These are phyloP conservation scores for Suillus variegatus DNA, from an alignment of 768 basidiomycete genomes.

Conservation along the genomic window DNA sequence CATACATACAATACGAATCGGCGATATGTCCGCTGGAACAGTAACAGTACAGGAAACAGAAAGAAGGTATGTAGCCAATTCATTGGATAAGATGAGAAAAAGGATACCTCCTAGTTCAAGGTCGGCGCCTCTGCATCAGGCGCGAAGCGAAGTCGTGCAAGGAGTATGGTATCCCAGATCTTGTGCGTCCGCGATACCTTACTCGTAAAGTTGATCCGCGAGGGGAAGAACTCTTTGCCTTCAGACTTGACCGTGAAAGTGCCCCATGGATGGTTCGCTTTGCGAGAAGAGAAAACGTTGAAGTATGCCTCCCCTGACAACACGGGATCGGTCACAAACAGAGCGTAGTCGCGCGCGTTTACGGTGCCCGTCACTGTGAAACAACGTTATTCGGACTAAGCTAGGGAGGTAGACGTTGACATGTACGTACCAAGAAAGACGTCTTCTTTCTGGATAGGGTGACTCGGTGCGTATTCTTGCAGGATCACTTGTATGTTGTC, in stretches of 20 bases:
- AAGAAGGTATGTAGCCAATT: background rate
- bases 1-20: background rate
- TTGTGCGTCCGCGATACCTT: constrained; percentile 52
- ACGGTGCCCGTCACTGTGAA: constrained; percentile 65
- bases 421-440: constrained; percentile 45
- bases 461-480: constrained; percentile 46
- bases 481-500: constrained; percentile 66
- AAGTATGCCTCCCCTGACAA: constrained; percentile 67
- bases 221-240: constrained; percentile 36
- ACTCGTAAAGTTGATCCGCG: constrained; percentile 38
- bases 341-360: constrained; percentile 67
- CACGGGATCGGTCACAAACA: constrained; percentile 75
- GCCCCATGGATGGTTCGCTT: constrained; percentile 68
- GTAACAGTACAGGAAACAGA: background rate
- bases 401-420: background rate
- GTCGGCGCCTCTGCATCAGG: constrained; percentile 62
- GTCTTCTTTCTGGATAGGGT: constrained; percentile 59
- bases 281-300: constrained; percentile 58
- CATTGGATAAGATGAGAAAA: background rate
- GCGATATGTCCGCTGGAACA: background rate
- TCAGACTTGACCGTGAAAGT: constrained; percentile 64
- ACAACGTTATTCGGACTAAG: background rate
- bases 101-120: constrained; percentile 17
- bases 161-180: constrained; percentile 59
- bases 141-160: constrained; percentile 68